Conservation (phyloP, 768 basidiomycete species). For the Exidia glandulosa region DNA sequence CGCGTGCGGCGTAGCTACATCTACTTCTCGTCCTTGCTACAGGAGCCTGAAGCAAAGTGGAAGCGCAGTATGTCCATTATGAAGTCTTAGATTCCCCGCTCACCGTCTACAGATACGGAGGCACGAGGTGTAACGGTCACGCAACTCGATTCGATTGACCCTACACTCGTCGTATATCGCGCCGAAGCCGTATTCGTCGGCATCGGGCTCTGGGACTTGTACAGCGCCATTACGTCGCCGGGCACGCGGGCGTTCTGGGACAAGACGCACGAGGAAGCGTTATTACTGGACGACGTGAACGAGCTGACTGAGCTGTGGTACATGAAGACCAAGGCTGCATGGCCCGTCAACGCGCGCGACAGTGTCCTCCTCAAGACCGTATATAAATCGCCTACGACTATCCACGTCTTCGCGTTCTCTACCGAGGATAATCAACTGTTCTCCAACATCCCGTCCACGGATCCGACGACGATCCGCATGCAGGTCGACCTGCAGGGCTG, state of each 20-base stretch:
- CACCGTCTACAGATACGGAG: conserved; percentile 51
- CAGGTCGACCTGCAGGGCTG: conserved; percentile 99
- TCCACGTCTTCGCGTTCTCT: conserved; percentile 93
- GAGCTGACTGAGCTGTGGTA: conserved; percentile 91
- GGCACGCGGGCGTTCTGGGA: conserved; percentile 82
- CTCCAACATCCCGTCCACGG: conserved; percentile 53
- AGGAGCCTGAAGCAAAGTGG: conserved; percentile 99
- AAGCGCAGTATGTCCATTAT: conserved; percentile 52
- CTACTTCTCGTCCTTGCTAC: conserved; percentile 91
- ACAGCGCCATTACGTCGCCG: conserved; percentile 74
- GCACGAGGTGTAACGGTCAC: conserved; percentile 85
- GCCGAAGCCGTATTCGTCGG: conserved; percentile 98
- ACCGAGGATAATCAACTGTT: conserved; percentile 84
- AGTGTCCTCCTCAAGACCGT: conserved; percentile 86
- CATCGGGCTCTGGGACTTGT: conserved; percentile 90
- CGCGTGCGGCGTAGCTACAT: conserved; percentile 90
- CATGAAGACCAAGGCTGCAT: conserved; percentile 79
- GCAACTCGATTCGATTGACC: conserved; percentile 94
- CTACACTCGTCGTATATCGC: conserved; percentile 88
- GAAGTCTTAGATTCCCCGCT: neutral
- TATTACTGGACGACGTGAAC: conserved; percentile 78
- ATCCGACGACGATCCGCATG: conserved; percentile 75
- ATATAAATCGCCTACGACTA: conserved; percentile 90
- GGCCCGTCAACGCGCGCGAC: conserved; percentile 89
- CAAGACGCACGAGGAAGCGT: conserved; percentile 78